Conservation (phyloP, 345 rosid species). For the Euphorbia tirucalli region DNA sequence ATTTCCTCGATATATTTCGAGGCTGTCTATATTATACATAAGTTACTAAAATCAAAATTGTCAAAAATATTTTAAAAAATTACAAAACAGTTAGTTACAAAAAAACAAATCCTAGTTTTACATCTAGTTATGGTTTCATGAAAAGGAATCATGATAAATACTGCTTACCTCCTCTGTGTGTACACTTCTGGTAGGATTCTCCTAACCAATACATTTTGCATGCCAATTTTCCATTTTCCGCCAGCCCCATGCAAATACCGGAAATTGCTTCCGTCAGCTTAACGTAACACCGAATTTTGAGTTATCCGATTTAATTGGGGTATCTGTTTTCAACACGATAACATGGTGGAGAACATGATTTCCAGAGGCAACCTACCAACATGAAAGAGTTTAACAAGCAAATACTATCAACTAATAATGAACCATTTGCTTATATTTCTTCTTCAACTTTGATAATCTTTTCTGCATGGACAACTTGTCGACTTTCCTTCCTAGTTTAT, state of each 20-base stretch:
- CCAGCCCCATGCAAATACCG: no score
- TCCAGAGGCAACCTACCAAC: no score
- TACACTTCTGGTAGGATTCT: no score
- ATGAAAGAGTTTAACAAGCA: no score
- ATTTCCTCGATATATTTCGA: neutral
- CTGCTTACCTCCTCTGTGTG: no score
- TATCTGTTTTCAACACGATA: no score
- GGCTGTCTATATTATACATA: neutral
- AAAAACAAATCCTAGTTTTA: neutral
- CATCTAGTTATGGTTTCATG: neutral
- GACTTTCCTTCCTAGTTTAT: slow-evolving; percentile 62
- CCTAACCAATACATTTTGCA: no score
- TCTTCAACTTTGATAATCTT: slow-evolving; percentile 55
- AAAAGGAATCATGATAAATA: neutral
- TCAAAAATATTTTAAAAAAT: neutral
- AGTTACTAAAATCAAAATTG: neutral
- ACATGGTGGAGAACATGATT: no score
- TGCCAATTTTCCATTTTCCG: no score
- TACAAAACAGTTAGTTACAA: neutral
- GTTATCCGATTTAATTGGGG: no score
- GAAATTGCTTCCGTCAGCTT: no score
- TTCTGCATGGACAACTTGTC: slow-evolving; percentile 59
- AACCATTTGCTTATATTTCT: slow-evolving; percentile 51
- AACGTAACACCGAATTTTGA: no score
- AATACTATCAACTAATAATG: slow-evolving; percentile 10